A percentile compares a stretch with the other conserved stretches of the same genome.
Conservation (phyloP, 441 rosid genomes). For the Adansonia grandidieri region DNA sequence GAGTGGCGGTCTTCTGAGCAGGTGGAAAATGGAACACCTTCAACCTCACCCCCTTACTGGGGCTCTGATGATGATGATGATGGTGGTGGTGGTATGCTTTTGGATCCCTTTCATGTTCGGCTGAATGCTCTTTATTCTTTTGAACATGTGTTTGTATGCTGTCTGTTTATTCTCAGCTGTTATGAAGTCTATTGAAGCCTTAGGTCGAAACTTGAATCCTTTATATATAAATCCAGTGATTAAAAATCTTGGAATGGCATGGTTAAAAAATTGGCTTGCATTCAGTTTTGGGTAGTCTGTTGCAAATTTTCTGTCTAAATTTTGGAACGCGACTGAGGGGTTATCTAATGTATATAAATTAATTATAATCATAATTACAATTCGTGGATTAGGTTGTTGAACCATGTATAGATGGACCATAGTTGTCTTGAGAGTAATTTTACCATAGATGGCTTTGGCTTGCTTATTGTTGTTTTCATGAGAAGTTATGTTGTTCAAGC, state of each 20-base stretch:
- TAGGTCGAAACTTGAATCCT: neutral
- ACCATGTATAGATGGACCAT: neutral
- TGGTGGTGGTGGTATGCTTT: constrained; percentile 65
- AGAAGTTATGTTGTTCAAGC: constrained; percentile 9
- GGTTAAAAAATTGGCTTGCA: neutral
- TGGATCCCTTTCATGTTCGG: constrained; percentile 11
- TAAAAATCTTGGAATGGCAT: neutral
- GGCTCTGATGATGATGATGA: constrained; percentile 74
- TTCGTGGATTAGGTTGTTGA: neutral
- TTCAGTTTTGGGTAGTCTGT: constrained; percentile 3
- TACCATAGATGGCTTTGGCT: neutral
- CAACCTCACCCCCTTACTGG: constrained; percentile 92
- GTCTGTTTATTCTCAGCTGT: neutral
- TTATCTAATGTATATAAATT: neutral
- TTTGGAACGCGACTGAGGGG: neutral
- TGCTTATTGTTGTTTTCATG: neutral
- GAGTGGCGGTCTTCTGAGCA: constrained; percentile 93
- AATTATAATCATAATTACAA: neutral
- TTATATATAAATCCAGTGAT: neutral
- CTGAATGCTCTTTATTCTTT: neutral
- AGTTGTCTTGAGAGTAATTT: neutral
- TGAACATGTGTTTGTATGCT: neutral
- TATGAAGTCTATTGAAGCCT: neutral
- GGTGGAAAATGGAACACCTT: constrained; percentile 84
- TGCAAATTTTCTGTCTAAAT: neutral